A percentile compares a stretch with the other conserved stretches of the same genome.
phyloP scores from a whole-genome alignment of 106 monocot species.

The Dendrobium nobile region DNA sequence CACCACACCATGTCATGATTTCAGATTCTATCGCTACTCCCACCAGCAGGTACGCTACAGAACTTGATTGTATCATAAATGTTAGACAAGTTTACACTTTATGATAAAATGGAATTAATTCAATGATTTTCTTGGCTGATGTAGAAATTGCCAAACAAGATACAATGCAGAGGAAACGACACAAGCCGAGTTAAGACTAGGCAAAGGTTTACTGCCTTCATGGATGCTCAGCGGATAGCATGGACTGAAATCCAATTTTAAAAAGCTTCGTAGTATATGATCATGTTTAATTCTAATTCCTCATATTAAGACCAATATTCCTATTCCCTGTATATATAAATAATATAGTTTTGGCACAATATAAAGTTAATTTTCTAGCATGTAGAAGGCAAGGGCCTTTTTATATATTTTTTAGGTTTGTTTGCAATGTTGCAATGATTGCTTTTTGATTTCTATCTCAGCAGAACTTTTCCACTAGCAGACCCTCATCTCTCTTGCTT shows the following conservation, averaged over 20 bases:
- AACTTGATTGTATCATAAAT: neutral
- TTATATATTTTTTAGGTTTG: no score
- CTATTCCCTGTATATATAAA: neutral
- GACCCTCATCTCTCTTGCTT: no score
- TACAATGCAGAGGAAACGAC: constrained; percentile 10
- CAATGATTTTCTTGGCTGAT: neutral
- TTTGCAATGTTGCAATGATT: no score
- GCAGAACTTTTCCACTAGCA: no score
- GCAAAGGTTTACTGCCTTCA: constrained; percentile 20
- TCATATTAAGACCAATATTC: no score
- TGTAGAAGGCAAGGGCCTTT: no score
- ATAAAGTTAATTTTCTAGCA: no score
- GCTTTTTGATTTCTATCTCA: no score
- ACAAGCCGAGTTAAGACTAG: constrained; percentile 7
- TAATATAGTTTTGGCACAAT: neutral
- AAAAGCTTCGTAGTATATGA: no score
- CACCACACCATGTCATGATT: constrained; percentile 20
- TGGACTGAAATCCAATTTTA: neutral
- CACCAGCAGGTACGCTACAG: constrained; percentile 24
- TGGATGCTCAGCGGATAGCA: constrained; percentile 31
- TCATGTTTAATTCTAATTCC: no score
- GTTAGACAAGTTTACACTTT: neutral
- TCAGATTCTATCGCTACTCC: constrained; percentile 18
- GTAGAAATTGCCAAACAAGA: constrained; percentile 19
- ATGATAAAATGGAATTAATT: neutral